These are phyloP conservation scores for Metarhizium guizhouense DNA, from an alignment of 2,329 filamentous ascomycete genomes.

Conservation along the genomic window DNA sequence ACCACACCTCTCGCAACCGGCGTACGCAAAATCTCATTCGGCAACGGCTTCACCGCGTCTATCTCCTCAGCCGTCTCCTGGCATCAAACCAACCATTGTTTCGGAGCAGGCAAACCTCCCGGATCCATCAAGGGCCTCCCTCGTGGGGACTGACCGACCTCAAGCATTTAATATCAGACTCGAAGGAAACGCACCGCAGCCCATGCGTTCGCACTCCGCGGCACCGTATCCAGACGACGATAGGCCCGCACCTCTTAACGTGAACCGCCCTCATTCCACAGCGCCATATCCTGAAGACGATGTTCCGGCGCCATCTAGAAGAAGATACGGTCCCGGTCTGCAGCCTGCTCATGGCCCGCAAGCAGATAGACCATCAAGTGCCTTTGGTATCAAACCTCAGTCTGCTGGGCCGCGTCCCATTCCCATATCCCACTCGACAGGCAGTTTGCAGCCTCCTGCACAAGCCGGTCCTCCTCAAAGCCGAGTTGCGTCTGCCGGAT, in stretches of 20 bases:
- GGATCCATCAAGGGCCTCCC: slow-evolving; percentile 34
- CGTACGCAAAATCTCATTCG: slow-evolving; percentile 5
- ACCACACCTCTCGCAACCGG: slow-evolving; percentile 9
- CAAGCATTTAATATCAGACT: slow-evolving; percentile 45
- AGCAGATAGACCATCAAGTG: slow-evolving; percentile 40
- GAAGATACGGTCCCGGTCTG: slow-evolving; percentile 37
- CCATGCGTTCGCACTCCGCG: slow-evolving; percentile 41
- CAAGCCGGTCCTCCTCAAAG: slow-evolving; percentile 23
- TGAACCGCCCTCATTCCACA: slow-evolving; percentile 35
- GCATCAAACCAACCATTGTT: slow-evolving; percentile 26
- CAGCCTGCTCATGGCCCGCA: slow-evolving; percentile 39
- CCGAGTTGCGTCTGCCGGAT: slow-evolving; percentile 34
- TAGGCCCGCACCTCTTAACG: slow-evolving; percentile 39
- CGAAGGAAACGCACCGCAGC: slow-evolving; percentile 20
- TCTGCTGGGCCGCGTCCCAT: slow-evolving; percentile 24
- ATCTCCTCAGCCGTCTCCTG: slow-evolving; percentile 35
- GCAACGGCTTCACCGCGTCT: slow-evolving; percentile 21
- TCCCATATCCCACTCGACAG: slow-evolving; percentile 34
- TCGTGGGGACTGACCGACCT: slow-evolving; percentile 27
- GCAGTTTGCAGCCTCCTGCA: slow-evolving; percentile 34
- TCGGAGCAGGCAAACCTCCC: slow-evolving; percentile 35
- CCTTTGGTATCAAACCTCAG: slow-evolving; percentile 46
- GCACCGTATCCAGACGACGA: slow-evolving; percentile 67
- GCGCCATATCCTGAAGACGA: slow-evolving; percentile 49
- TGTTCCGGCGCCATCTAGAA: slow-evolving; percentile 20